Percentiles rank a stretch among this genome's conserved stretches.
These are phyloP conservation scores for Epichloe amarillans DNA, from an alignment of 2,329 filamentous ascomycete genomes.

Conservation along the genomic window DNA sequence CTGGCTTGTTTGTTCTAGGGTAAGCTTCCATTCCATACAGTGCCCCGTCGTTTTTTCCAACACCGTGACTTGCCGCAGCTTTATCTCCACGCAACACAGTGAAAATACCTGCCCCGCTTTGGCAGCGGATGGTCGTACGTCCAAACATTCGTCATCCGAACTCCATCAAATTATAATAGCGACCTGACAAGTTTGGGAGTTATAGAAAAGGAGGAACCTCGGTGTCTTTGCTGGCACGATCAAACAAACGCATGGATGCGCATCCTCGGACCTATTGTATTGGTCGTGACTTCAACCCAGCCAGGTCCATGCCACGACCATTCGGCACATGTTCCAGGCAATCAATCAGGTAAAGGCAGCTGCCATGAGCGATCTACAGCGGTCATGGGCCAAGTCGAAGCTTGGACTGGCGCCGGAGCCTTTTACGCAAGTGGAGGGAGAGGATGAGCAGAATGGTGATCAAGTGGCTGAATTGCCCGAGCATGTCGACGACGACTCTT, in stretches of 20 bases:
- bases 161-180: not conserved
- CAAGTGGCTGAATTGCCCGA: slow-evolving; percentile 33
- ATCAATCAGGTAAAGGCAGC: not conserved
- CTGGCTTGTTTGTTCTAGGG: too few relatives aligned
- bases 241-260: not conserved
- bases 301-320: not conserved
- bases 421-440: slow-evolving; percentile 41
- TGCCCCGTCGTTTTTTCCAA: too few relatives aligned
- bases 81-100: too few relatives aligned
- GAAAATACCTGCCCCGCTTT: too few relatives aligned
- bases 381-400: slow-evolving; percentile 65
- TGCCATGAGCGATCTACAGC: slow-evolving; percentile 69
- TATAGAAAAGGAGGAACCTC: not conserved
- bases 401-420: slow-evolving; percentile 41
- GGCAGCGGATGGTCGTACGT: too few relatives aligned
- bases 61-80: too few relatives aligned
- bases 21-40: too few relatives aligned
- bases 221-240: not conserved
- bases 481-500: slow-evolving; percentile 48
- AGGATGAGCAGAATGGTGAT: slow-evolving; percentile 22
- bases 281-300: not conserved
- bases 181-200: not conserved
- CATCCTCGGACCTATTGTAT: not conserved
- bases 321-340: not conserved
- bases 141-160: too few relatives aligned